These are phyloP conservation scores for Candida multigemmis DNA, from an alignment of 805 yeast species.

Conservation along the genomic window DNA sequence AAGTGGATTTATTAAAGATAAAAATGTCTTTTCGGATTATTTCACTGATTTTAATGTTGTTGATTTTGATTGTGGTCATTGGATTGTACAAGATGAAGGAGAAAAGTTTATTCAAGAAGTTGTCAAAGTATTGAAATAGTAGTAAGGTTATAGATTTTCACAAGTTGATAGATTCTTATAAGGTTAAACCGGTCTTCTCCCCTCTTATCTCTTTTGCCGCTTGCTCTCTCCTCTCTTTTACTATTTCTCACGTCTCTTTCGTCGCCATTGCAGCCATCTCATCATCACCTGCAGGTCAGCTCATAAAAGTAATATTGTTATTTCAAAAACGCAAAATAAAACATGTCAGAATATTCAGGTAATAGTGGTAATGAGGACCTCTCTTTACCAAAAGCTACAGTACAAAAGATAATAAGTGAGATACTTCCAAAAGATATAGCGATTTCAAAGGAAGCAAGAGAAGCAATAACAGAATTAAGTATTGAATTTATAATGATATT, in stretches of 20 bases:
- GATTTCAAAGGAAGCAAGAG: conserved; percentile 88
- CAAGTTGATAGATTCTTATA: no score
- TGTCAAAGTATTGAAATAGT: conserved; percentile 4
- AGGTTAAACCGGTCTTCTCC: no score
- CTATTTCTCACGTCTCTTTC: no score
- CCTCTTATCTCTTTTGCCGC: no score
- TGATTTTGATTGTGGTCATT: conserved; percentile 24
- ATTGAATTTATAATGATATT: conserved; percentile 92
- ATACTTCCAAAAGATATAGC: conserved; percentile 82
- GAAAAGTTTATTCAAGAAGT: conserved; percentile 11
- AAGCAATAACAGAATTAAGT: conserved; percentile 91
- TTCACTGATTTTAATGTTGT: conserved; percentile 11
- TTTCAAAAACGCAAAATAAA: not conserved
- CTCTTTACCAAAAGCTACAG: conserved; percentile 66
- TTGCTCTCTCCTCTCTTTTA: no score
- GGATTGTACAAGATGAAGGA: conserved; percentile 33
- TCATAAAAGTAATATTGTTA: not conserved
- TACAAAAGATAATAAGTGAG: conserved; percentile 87
- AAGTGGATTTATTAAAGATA: conserved; percentile 31
- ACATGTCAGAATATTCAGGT: conserved; percentile 32
- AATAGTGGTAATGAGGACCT: conserved; percentile 28
- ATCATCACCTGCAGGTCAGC: not conserved
- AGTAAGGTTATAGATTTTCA: not conserved
- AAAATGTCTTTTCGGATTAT: conserved; percentile 14
- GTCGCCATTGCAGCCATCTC: no score